These are phyloP conservation scores for Phytophthora uliginosa DNA, from an alignment of 352 stramenopile genomes.

Conservation along the genomic window DNA sequence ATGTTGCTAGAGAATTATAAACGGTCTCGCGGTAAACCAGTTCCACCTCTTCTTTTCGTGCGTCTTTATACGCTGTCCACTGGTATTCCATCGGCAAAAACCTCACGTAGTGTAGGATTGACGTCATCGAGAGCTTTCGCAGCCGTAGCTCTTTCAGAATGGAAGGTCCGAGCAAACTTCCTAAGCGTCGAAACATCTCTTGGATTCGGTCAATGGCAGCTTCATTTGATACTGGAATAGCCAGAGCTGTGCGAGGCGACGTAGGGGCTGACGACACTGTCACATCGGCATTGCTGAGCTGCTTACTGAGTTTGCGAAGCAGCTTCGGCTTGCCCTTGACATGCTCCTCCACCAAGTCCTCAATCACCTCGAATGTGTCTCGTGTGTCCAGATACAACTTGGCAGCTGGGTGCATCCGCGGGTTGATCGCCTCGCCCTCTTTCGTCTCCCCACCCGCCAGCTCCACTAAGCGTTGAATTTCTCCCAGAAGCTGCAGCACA, in stretches of 20 bases:
- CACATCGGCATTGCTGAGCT: constrained; percentile 24
- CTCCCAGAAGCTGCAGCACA: constrained; percentile 75
- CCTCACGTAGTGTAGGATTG: constrained; percentile 70
- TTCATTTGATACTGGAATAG: constrained; percentile 39
- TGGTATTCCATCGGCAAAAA: constrained; percentile 71
- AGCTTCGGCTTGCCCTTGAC: constrained; percentile 54
- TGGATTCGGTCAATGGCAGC: constrained; percentile 70
- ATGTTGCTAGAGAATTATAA: constrained; percentile 23
- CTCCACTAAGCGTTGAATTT: constrained; percentile 64
- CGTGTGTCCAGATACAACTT: constrained; percentile 84
- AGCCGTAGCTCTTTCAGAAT: constrained; percentile 68
- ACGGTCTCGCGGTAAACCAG: constrained; percentile 48
- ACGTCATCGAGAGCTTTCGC: constrained; percentile 62
- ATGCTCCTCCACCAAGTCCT: constrained; percentile 62
- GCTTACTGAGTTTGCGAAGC: constrained; percentile 66
- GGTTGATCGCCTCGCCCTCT: constrained; percentile 32
- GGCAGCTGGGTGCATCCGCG: constrained; percentile 63
- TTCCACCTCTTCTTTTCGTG: constrained; percentile 65
- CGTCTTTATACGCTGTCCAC: constrained; percentile 75
- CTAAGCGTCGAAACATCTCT: constrained; percentile 76
- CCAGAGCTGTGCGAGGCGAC: neutral
- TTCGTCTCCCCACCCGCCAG: constrained; percentile 27
- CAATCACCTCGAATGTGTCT: constrained; percentile 77
- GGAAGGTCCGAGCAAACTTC: constrained; percentile 48
- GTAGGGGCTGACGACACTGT: neutral